Evolutionary conservation across 2,329 filamentous ascomycete species (phyloP).

Genomic region (Sporothrix mexicana): DNA sequence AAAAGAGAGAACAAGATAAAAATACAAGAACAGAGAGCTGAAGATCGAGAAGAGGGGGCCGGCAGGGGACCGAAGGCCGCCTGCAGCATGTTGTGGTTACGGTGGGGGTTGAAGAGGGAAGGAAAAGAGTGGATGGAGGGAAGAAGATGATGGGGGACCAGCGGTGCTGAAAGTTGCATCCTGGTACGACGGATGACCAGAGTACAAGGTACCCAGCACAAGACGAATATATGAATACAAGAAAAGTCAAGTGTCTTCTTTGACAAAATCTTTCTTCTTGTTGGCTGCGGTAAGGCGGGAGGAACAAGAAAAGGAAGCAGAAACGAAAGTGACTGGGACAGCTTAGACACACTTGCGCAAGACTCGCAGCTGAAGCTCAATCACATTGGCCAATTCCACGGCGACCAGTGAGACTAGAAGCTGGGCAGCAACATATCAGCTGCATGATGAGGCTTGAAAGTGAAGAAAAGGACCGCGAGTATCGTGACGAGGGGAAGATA

Average conservation of each 20-base stretch:
- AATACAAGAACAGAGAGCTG: background rate
- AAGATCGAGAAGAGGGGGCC: background rate
- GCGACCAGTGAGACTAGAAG: background rate
- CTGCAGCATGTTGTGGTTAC: background rate
- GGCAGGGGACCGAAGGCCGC: background rate
- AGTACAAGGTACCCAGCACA: too few species aligned
- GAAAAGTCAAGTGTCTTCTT: background rate
- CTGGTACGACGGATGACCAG: too few species aligned
- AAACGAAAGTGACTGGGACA: background rate
- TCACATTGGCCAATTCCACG: constrained; percentile 8
- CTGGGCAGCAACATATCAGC: background rate
- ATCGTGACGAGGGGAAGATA: background rate
- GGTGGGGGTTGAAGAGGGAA: constrained; percentile 3
- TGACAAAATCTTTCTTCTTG: background rate
- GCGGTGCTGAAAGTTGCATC: background rate
- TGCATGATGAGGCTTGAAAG: background rate
- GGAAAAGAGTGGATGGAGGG: constrained; percentile 16
- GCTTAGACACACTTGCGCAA: too few species aligned
- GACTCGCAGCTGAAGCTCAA: background rate
- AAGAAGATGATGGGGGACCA: background rate
- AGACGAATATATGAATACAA: background rate
- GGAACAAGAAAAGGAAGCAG: background rate
- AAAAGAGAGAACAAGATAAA: background rate
- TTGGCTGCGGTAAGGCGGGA: constrained; percentile 19
- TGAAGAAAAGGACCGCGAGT: background rate